Percentiles rank a stretch among this genome's conserved stretches.
phyloP scores from a whole-genome alignment of 768 basidiomycete species.

The Phylloporus scabripes region DNA sequence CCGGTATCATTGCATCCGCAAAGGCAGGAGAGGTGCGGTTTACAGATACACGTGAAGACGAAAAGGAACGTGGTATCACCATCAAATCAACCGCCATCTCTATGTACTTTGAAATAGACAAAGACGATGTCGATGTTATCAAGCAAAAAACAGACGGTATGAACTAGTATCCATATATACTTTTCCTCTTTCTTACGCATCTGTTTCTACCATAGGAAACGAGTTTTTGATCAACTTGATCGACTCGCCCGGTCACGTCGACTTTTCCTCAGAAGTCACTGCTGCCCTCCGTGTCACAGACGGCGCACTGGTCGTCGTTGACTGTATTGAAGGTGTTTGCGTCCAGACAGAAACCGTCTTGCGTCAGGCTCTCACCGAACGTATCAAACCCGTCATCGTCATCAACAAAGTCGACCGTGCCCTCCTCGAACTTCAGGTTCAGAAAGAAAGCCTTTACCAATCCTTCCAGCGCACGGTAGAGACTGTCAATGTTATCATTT shows the following conservation, averaged over 20 bases:
- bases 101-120: conserved; percentile 96
- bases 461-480: conserved; percentile 97
- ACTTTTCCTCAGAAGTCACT: conserved; percentile 99
- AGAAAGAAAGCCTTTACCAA: conserved; percentile 96
- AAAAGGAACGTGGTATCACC: conserved; percentile 99
- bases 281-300: conserved; percentile 99
- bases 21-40: conserved; percentile 97
- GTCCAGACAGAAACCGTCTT: conserved; percentile 99
- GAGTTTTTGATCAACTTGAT: conserved; percentile 99
- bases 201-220: conserved; percentile 45
- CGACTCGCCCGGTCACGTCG: conserved; percentile 99
- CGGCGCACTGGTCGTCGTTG: conserved; percentile 98
- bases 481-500: conserved; percentile 96
- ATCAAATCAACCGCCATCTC: conserved; percentile 99
- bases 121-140: conserved; percentile 81
- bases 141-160: conserved; percentile 92
- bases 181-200: neutral
- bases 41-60: conserved; percentile 95
- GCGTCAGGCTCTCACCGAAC: conserved; percentile 93
- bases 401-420: conserved; percentile 99
- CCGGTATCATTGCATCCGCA: conserved; percentile 93
- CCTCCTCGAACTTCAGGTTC: conserved; percentile 94
- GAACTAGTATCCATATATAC: conserved; percentile 17
- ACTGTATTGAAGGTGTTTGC: conserved; percentile 99
- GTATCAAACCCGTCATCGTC: conserved; percentile 98